Conservation (phyloP, 192 early-diverging fungal genomes). For the Rhizophagus sp. region DNA sequence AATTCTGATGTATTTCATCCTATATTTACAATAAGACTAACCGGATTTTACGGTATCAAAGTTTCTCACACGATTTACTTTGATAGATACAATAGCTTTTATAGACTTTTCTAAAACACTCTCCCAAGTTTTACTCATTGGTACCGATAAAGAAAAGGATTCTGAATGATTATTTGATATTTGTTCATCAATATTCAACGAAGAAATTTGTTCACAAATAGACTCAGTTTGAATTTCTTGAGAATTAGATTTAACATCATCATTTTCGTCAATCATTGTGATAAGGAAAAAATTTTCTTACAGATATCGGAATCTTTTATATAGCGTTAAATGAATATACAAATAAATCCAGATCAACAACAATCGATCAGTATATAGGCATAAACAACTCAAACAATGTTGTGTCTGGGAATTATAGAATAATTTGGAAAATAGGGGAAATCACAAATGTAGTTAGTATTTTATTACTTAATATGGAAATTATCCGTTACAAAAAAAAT, state of each 20-base stretch:
- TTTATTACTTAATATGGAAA: too few relatives aligned
- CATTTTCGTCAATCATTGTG: not conserved
- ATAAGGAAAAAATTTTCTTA: too few relatives aligned
- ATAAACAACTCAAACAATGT: too few relatives aligned
- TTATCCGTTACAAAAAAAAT: too few relatives aligned
- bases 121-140: constrained; percentile 52
- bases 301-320: too few relatives aligned
- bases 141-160: not conserved
- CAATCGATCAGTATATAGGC: too few relatives aligned
- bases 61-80: constrained; percentile 70
- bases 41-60: constrained; percentile 78
- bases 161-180: not conserved
- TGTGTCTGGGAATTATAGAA: too few relatives aligned
- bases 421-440: too few relatives aligned
- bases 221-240: not conserved
- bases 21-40: constrained; percentile 35
- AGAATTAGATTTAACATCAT: not conserved
- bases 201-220: not conserved
- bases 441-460: too few relatives aligned
- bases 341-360: too few relatives aligned
- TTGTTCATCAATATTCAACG: not conserved
- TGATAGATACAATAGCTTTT: constrained; percentile 76
- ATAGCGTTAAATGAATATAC: too few relatives aligned
- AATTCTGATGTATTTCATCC: too few relatives aligned
- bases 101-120: constrained; percentile 69